A percentile compares a stretch with the other conserved stretches of the same genome.
Evolutionary conservation across 2,329 filamentous ascomycete species (phyloP).

Genomic region (Rugonectria rugulosa): DNA sequence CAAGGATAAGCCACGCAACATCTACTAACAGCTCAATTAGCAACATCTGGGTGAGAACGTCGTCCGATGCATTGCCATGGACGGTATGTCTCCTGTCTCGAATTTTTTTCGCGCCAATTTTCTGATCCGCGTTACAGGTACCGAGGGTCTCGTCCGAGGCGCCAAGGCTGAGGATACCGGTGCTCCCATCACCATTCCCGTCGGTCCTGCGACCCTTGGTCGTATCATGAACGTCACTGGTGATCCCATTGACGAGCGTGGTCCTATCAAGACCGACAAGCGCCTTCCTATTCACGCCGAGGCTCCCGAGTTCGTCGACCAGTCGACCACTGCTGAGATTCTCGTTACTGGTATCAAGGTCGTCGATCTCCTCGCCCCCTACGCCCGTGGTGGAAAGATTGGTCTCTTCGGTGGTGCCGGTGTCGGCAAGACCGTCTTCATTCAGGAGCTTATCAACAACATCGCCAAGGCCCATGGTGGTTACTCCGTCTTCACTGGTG

Average conservation of each 20-base stretch:
- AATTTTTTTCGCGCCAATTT: conserved; percentile 31
- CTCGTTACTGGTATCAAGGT: conserved; percentile 99
- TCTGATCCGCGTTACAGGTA: conserved; percentile 68
- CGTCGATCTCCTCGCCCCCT: conserved; percentile 97
- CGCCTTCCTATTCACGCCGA: conserved; percentile 92
- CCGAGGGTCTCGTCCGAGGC: conserved; percentile 98
- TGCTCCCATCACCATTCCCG: conserved; percentile 93
- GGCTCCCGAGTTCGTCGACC: conserved; percentile 89
- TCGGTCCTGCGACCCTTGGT: conserved; percentile 91
- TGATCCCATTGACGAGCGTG: conserved; percentile 99
- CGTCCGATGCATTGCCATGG: conserved; percentile 99
- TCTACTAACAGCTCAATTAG: conserved; percentile 60
- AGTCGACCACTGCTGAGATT: conserved; percentile 96
- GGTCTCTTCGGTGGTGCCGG: conserved; percentile 99
- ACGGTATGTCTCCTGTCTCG: conserved; percentile 71
- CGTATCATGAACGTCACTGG: conserved; percentile 99
- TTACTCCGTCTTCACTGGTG: conserved; percentile 99
- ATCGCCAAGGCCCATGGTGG: conserved; percentile 99
- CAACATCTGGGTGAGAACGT: conserved; percentile 99
- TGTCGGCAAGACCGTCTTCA: conserved; percentile 99
- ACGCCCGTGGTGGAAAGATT: conserved; percentile 99
- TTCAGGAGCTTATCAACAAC: conserved; percentile 99
- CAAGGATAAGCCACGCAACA: conserved; percentile 10
- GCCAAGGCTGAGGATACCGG: conserved; percentile 86
- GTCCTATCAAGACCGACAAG: conserved; percentile 94